Conservation (phyloP, 2,329 filamentous ascomycete species). For the Xylaria hypoxylon region DNA sequence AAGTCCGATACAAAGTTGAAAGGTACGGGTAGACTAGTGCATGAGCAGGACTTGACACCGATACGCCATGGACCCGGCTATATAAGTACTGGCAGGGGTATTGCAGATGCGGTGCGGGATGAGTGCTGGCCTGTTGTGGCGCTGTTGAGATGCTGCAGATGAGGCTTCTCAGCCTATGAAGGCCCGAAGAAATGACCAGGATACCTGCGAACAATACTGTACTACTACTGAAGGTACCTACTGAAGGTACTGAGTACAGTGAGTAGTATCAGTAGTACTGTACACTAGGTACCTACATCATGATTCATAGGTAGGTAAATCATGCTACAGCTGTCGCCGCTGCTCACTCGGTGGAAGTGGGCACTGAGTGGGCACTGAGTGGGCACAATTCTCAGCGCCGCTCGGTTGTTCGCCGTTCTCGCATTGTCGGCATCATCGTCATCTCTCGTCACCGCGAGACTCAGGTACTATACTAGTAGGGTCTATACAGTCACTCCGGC, state of each 20-base stretch:
- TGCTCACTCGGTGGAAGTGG: not conserved
- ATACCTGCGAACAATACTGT: conserved; percentile 24
- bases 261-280: too few species aligned
- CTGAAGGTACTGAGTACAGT: too few species aligned
- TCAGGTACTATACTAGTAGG: too few species aligned
- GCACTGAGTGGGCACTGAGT: too few species aligned
- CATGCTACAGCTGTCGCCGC: conserved; percentile 38
- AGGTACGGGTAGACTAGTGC: not conserved
- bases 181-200: conserved; percentile 5
- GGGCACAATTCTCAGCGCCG: not conserved
- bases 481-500: too few species aligned
- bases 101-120: conserved; percentile 34
- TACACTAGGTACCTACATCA: too few species aligned
- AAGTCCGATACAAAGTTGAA: conserved; percentile 2
- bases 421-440: conserved; percentile 33
- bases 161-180: conserved; percentile 19
- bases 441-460: conserved; percentile 37
- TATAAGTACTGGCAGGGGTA: conserved; percentile 14
- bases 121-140: conserved; percentile 9
- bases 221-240: too few species aligned
- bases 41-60: too few species aligned
- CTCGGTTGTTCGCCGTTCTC: conserved; percentile 25
- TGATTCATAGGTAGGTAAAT: too few species aligned
- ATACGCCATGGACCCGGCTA: conserved; percentile 6
- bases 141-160: not conserved